phyloP scores from a whole-genome alignment of 2,329 filamentous ascomycete genomes.

The Diaporthe australafricana region DNA sequence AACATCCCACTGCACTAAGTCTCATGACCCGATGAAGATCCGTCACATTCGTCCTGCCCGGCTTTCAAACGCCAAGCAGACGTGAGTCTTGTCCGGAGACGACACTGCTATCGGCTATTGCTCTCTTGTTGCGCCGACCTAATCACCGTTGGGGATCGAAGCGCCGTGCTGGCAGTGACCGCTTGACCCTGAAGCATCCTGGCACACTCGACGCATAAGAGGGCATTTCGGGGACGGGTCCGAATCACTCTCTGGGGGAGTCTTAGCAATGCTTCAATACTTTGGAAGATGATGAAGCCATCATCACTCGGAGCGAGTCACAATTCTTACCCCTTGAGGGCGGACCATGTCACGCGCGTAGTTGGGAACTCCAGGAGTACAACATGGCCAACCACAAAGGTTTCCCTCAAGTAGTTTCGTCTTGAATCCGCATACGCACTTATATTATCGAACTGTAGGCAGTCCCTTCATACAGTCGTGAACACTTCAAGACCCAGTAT shows the following conservation, averaged over 20 bases:
- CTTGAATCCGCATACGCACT: too few species aligned
- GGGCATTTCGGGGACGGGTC: constrained; percentile 9
- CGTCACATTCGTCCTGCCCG: neutral
- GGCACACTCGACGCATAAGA: neutral
- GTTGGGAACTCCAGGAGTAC: constrained; percentile 17
- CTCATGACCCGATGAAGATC: constrained; percentile 3
- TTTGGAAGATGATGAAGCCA: neutral
- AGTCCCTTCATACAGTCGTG: too few species aligned
- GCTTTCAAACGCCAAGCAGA: neutral
- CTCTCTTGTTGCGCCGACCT: constrained; percentile 7
- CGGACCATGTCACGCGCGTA: neutral
- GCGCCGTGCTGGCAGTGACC: neutral
- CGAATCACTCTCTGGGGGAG: neutral
- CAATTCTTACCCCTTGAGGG: neutral
- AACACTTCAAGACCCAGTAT: too few species aligned
- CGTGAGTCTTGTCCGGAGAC: neutral
- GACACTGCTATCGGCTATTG: neutral
- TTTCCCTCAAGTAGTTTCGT: neutral
- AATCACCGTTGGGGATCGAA: neutral
- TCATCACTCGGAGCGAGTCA: neutral
- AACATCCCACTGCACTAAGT: neutral
- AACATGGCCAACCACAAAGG: neutral
- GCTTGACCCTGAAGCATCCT: neutral
- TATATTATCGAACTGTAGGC: too few species aligned
- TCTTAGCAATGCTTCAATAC: neutral